Base-by-base conservation (phyloP, 2,329 filamentous ascomycete genomes). In the Ceratocystis colombiana region DNA sequence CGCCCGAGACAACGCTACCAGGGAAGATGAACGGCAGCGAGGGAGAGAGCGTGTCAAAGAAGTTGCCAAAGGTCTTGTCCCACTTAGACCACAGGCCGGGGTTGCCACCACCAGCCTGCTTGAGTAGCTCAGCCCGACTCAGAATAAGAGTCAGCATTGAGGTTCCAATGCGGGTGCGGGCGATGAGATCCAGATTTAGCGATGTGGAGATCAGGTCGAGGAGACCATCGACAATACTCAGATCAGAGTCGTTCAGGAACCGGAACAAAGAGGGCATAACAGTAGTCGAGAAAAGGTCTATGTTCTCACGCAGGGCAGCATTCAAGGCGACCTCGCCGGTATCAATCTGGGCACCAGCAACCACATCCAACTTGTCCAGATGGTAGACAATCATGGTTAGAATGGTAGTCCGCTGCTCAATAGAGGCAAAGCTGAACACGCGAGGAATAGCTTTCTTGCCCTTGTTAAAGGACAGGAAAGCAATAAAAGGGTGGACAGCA, bases 381-480 rank as follows among this genome's bases (percentile, higher is more conserved):
- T 97, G 91, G 64, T 96, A 87, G 68, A 96, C 85, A 70, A 99
- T 93, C 83, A 99, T 93, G 4, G 94, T 99, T 69, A 99, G 81
- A 69, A 97, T 90, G 0, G 92, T 97, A 25, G 94, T 92, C 62
- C 93, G 89, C 76, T 97, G 92, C 73, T 96, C 89, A 69, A 92
- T 88, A 69, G 89, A 88, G 64, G 96, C 89, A 72, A 96, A 90
- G 55, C 91, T 88, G 83, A 97, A 97, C 64, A 97, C 89, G 66
- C 94, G 90, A 62, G 91, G 91, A 68, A 99, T 90, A 1, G 89
- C 90, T 78, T 94, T 96, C 79, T 96, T 97, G 73, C 94, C 94
- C 79, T 99, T 99, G 71, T 87, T 85, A 72, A 94, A 95, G 3
- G 92, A 96, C 61, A 99, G 79, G 75, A 99, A 93, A 61, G 92